phyloP scores from a whole-genome alignment of 148 eudicot species.

The Vaccinium corymbosum region DNA sequence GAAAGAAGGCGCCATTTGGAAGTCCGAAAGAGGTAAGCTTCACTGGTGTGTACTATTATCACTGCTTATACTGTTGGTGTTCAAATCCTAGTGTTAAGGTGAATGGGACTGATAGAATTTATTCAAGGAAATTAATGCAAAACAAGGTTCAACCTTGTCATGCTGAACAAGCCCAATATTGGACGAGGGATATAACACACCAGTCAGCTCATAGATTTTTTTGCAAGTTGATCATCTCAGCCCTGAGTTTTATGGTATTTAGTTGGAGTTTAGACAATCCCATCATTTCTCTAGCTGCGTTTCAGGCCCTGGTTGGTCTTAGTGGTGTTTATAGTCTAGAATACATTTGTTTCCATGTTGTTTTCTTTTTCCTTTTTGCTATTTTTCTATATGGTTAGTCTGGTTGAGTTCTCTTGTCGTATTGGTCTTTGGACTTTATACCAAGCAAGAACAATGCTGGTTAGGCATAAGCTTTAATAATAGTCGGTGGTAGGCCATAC shows the following conservation, averaged over 20 bases:
- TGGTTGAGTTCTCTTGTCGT: not conserved
- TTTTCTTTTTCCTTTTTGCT: not conserved
- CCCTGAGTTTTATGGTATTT: not conserved
- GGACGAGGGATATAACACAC: not conserved
- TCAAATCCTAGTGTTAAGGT: not conserved
- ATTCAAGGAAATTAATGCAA: not conserved
- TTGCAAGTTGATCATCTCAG: not conserved
- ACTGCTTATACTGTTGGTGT: not conserved
- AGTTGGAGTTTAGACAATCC: not conserved
- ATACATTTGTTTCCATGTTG: not conserved
- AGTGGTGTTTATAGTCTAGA: not conserved
- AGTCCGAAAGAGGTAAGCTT: constrained; percentile 67
- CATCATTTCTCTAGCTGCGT: not conserved
- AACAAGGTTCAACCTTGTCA: constrained; percentile 2
- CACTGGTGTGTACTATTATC: not conserved
- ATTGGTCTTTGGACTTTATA: not conserved
- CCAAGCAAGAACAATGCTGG: not conserved
- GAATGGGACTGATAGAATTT: not conserved
- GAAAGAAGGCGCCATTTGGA: constrained; percentile 92
- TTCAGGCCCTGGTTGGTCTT: not conserved
- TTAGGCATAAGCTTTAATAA: not conserved
- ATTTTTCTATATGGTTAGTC: not conserved
- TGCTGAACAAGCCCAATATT: not conserved
- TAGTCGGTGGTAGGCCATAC: not conserved
- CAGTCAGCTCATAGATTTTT: not conserved